Evolutionary conservation across 2,329 filamentous ascomycete genomes (phyloP), one percentile per base, ranked within the genome.

Genomic region (Colletotrichum sp.): DNA sequence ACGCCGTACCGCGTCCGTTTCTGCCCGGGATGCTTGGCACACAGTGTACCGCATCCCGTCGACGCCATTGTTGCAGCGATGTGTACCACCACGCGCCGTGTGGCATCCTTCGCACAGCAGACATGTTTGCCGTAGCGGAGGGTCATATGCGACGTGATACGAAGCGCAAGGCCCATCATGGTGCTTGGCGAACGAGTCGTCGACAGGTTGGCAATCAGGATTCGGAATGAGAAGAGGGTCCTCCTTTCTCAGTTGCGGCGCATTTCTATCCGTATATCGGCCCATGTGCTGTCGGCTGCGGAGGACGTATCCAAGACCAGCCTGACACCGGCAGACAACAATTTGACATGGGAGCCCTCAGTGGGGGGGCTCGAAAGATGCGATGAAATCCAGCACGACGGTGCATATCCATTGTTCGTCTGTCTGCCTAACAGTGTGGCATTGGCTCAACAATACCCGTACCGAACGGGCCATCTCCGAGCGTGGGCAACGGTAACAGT

Each of bases 391-490:
- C 63, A 65, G 58, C 70, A 65, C 57, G 26, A 65, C 7, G 57
- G 48, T 75, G 64, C 64, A 60, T 68, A 63, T 58, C 71, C 69
- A 55, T 60, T 55, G 36, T 63, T 61, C n/a, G 30, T 30, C 28
- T 60, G 32, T 60, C 32, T 64, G 58, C 64, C 34, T 61, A n/a
- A 16, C n/a, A n/a, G n/a, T 21, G 32, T 63, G 58, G 58, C 10
- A 21, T 52, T 52, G 18, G 58, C 34, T 65, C 58, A 65, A 60
- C 70, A 73, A 74, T 58, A 58, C n/a, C 43, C 43, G n/a, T 52
- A 52, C 57, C 67, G 67, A 70, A 73, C 73, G 70, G 70, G 30
- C 32, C 74, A 76, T 60, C 48, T 74, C 72, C 52, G 72, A 74
- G 67, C 52, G 12, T 65, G 67, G 30, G 32, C 28, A 63, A 64